These are phyloP conservation scores for Kondoa subrosea DNA, from an alignment of 768 basidiomycete species.

Conservation along the genomic window DNA sequence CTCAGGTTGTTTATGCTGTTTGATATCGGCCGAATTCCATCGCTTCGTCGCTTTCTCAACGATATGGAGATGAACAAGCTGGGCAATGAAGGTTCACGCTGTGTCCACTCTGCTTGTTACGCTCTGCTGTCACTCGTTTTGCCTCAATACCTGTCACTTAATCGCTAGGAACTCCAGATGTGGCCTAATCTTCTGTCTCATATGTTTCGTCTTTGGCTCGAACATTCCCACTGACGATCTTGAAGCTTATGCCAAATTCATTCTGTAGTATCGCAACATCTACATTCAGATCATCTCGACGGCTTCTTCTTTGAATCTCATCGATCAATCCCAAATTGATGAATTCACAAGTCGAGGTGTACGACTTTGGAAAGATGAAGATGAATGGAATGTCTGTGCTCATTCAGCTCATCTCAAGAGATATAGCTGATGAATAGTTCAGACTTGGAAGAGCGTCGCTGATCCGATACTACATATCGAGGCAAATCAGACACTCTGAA, in stretches of 20 bases:
- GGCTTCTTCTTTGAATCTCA: conserved; percentile 61
- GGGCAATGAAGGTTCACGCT: too few relatives aligned
- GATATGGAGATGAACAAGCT: neutral
- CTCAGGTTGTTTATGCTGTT: neutral
- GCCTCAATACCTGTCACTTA: too few relatives aligned
- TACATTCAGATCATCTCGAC: conserved; percentile 71
- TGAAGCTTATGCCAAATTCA: neutral
- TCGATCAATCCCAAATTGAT: conserved; percentile 41
- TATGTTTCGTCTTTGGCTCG: too few relatives aligned
- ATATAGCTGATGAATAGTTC: neutral
- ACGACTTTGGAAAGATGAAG: conserved; percentile 69
- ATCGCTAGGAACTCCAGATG: too few relatives aligned
- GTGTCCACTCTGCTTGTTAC: too few relatives aligned
- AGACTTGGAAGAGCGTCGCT: conserved; percentile 60
- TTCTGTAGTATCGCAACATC: conserved; percentile 53
- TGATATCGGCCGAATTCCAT: neutral
- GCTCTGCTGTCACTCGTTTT: too few relatives aligned
- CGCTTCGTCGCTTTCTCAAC: neutral
- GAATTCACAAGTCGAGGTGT: conserved; percentile 28
- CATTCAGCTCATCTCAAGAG: neutral
- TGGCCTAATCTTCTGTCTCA: too few relatives aligned
- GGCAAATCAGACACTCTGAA: conserved; percentile 37
- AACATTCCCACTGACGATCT: too few relatives aligned
- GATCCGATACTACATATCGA: conserved; percentile 95
- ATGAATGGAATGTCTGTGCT: conserved; percentile 72